A percentile compares a stretch with the other conserved stretches of the same genome.
phyloP scores from a whole-genome alignment of 2,329 filamentous ascomycete species.

The Aspergillus puulaauensis region DNA sequence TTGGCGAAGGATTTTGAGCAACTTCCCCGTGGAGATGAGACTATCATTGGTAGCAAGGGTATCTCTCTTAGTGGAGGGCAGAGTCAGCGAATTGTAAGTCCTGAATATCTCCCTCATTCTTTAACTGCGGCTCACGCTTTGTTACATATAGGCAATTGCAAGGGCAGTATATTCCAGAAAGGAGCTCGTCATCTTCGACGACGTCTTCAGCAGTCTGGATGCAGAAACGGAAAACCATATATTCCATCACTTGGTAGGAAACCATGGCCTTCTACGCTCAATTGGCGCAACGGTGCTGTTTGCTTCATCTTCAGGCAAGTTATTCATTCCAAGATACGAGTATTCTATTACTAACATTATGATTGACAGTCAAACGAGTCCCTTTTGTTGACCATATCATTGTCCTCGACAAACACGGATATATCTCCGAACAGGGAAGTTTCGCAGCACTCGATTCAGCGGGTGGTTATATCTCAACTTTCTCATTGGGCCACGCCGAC shows the following conservation, averaged over 20 bases:
- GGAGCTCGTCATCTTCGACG: conserved; percentile 51
- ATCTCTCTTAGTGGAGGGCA: conserved; percentile 54
- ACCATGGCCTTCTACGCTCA: conserved; percentile 46
- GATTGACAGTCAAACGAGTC: conserved; percentile 35
- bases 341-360: not conserved
- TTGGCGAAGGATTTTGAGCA: conserved; percentile 41
- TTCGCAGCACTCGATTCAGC: conserved; percentile 36
- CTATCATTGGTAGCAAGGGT: conserved; percentile 52
- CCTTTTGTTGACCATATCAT: conserved; percentile 45
- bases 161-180: conserved; percentile 52
- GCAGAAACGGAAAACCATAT: conserved; percentile 50
- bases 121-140: not conserved
- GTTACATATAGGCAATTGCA: conserved; percentile 44
- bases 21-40: conserved; percentile 44
- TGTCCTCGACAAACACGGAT: conserved; percentile 38
- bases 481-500: conserved; percentile 34
- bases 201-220: conserved; percentile 54
- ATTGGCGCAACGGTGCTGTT: conserved; percentile 41
- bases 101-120: not conserved
- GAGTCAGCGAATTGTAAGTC: conserved; percentile 49
- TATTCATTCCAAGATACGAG: not conserved
- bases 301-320: conserved; percentile 36
- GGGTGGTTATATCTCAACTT: conserved; percentile 43
- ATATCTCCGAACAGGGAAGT: conserved; percentile 42
- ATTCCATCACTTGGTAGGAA: conserved; percentile 48